Base-by-base conservation (phyloP, 2,329 filamentous ascomycete species). In the Cadophora luteo-olivacea region DNA sequence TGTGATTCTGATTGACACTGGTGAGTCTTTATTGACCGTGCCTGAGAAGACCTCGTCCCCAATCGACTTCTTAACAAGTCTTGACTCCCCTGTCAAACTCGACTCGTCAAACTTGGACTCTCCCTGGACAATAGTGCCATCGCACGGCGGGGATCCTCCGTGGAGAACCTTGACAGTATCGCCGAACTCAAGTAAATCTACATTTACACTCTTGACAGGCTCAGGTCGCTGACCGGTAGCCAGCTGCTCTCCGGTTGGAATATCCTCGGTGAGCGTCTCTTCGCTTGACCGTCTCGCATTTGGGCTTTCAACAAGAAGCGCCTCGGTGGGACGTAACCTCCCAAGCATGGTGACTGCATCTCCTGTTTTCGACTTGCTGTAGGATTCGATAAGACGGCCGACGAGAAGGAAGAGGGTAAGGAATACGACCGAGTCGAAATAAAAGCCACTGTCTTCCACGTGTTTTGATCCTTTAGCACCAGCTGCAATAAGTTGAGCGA, bases 361-460 rank as follows among this genome's bases (percentile, higher is more conserved):
- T 0, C 94, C 94, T 0, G 94, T 93, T 76, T 91, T 95, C 0
- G 93, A 91, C 80, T 97, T 97, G 84, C 92, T 97, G 81, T 96
- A 97, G 0, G 92, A 90, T 81, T 97, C 95, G 14, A 94, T 88
- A 60, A 91, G 85, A n/a, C 91, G 84, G 1, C 90, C 90, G 38
- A 85, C 79, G 0, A 97, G 87, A 25, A 97, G 86, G 78, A 97
- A 97, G 71, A 97, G 85, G 0, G 94, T 97, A 67, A 97, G 79
- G 71, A 97, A 97, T 2, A 97, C 92, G 0, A 97, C 94, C 0
- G 94, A 93, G 78, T 97, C 95, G 77, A 97, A 97, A 79, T 97
- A 97, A 22, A 90, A 88, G 19, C 85, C 81, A 60, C 84, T 83
- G 41, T 84, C 81, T 78, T 76, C 81, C 16, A 75, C 76, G 38